A percentile compares a stretch with the other conserved stretches of the same genome.
Evolutionary conservation across 1,284 basidiomycete genomes (phyloP).

Genomic region (Austropuccinia psidii): DNA sequence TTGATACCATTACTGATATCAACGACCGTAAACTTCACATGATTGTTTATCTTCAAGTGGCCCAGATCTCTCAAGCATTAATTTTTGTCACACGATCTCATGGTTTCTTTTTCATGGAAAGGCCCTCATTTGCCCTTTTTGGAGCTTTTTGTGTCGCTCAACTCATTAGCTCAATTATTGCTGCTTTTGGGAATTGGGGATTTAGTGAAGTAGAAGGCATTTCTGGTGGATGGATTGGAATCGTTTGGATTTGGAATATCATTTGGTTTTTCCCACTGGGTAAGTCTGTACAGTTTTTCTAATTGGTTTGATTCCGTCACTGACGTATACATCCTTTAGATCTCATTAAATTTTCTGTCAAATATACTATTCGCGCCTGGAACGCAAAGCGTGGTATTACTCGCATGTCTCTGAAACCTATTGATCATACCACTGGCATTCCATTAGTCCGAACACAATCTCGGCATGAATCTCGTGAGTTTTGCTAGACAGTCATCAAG

Average conservation of each 20-base stretch:
- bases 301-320: neutral
- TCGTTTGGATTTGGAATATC: slow-evolving; percentile 71
- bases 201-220: slow-evolving; percentile 56
- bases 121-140: slow-evolving; percentile 81
- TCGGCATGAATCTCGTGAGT: slow-evolving; percentile 30
- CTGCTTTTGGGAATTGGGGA: slow-evolving; percentile 82
- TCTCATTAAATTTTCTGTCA: slow-evolving; percentile 35
- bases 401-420: slow-evolving; percentile 8
- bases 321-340: neutral
- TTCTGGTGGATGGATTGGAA: slow-evolving; percentile 90
- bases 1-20: slow-evolving; percentile 48
- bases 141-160: slow-evolving; percentile 85
- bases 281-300: neutral
- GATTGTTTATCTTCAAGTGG: slow-evolving; percentile 81
- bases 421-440: slow-evolving; percentile 15
- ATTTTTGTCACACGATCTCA: slow-evolving; percentile 97
- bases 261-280: slow-evolving; percentile 86
- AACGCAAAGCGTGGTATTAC: slow-evolving; percentile 26
- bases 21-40: slow-evolving; percentile 72
- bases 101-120: slow-evolving; percentile 96
- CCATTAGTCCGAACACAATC: slow-evolving; percentile 31
- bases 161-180: slow-evolving; percentile 88
- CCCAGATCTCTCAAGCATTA: slow-evolving; percentile 94
- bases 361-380: slow-evolving; percentile 26
- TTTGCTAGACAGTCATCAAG: neutral